A percentile compares a stretch with the other conserved stretches of the same genome.
Evolutionary conservation across 257 asterid species (phyloP).

Genomic region (Coffea canephora): DNA sequence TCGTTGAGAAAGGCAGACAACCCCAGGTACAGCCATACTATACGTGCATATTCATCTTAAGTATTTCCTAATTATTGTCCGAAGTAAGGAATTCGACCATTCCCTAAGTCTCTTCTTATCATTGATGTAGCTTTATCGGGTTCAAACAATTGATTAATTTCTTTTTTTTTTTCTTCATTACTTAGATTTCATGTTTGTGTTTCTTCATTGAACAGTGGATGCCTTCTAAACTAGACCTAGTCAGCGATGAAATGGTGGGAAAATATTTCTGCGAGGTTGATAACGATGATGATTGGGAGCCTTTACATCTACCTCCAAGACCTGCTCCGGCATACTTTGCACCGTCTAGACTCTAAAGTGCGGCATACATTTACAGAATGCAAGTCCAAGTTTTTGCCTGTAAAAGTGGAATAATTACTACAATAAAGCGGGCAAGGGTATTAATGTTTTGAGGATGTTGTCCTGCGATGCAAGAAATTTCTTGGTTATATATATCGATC

Average conservation of each 20-base stretch:
- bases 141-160: no score
- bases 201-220: constrained; percentile 13
- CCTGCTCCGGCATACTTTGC: background rate
- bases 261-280: constrained; percentile 4
- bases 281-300: constrained; percentile 7
- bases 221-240: constrained; percentile 26
- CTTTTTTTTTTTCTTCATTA: background rate
- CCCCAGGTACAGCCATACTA: constrained; percentile 8
- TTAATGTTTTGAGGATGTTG: background rate
- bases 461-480: no score
- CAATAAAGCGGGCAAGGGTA: background rate
- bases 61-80: background rate
- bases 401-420: no score
- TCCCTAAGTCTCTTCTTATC: no score
- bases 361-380: background rate
- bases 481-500: no score
- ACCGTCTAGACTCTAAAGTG: background rate
- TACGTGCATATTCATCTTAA: background rate
- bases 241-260: constrained; percentile 7
- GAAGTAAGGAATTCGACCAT: background rate
- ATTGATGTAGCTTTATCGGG: no score
- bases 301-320: constrained; percentile 13
- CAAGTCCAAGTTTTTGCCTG: background rate
- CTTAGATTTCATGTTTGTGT: background rate
- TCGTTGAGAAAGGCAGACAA: constrained; percentile 13